phyloP scores from a whole-genome alignment of 2,329 filamentous ascomycete genomes.

The Diaporthe sp. region DNA sequence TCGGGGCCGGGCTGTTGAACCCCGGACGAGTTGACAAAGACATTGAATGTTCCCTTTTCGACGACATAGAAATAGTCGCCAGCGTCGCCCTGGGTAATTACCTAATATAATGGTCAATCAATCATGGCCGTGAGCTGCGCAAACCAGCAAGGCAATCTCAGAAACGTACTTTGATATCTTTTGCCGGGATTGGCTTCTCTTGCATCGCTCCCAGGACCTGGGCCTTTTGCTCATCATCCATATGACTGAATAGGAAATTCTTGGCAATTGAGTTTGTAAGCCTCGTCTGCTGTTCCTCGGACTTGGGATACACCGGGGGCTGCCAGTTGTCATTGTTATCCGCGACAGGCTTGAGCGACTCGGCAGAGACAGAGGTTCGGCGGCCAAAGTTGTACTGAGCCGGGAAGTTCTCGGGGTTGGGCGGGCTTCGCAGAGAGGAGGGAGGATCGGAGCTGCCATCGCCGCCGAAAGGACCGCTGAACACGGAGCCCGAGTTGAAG shows the following conservation, averaged over 20 bases:
- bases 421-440: constrained; percentile 60
- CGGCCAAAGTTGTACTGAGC: constrained; percentile 94
- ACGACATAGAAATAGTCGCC: constrained; percentile 99
- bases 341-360: constrained; percentile 91
- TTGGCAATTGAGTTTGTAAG: constrained; percentile 85
- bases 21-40: constrained; percentile 87
- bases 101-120: constrained; percentile 62
- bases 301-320: constrained; percentile 88
- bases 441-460: constrained; percentile 61
- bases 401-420: constrained; percentile 80
- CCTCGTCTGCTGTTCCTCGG: constrained; percentile 82
- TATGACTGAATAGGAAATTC: constrained; percentile 94
- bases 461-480: constrained; percentile 67
- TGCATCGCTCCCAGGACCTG: constrained; percentile 92
- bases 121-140: constrained; percentile 10
- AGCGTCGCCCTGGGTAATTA: constrained; percentile 94
- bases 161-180: constrained; percentile 76
- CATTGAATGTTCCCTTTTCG: constrained; percentile 89
- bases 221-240: constrained; percentile 91
- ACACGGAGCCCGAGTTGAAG: constrained; percentile 56
- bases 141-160: neutral
- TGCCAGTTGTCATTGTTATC: constrained; percentile 90
- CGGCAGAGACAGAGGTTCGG: constrained; percentile 95
- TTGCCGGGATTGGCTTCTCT: constrained; percentile 95
- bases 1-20: constrained; percentile 83